Conservation (phyloP, 2,329 filamentous ascomycete species). For the Fusarium siculi region DNA sequence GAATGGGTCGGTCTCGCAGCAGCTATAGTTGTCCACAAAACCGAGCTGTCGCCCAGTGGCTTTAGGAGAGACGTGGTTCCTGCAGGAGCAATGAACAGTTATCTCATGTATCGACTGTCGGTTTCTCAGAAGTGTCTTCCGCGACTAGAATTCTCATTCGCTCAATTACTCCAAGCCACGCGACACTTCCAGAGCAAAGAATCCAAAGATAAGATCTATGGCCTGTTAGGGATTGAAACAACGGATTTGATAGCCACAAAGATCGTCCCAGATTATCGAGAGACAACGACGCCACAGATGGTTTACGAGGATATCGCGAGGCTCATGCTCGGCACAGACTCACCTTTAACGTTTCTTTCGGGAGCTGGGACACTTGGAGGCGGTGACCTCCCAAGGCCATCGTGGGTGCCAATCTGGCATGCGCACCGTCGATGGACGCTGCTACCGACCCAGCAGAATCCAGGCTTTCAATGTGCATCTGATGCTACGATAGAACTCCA, state of each 20-base stretch:
- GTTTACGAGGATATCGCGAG: fast-evolving
- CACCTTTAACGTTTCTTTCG: not conserved
- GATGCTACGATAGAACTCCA: fast-evolving
- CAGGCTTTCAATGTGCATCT: not conserved
- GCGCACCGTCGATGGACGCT: not conserved
- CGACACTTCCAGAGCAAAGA: not conserved
- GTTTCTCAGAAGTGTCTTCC: fast-evolving
- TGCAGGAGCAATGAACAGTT: not conserved
- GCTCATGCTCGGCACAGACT: not conserved
- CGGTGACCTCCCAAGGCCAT: no score
- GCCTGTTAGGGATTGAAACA: fast-evolving
- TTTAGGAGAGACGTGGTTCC: no score
- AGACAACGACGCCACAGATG: fast-evolving
- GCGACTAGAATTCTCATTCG: not conserved
- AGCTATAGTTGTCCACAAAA: not conserved
- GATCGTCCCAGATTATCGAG: not conserved
- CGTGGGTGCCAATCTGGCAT: no score
- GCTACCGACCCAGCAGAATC: fast-evolving
- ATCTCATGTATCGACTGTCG: not conserved
- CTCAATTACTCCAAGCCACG: fast-evolving
- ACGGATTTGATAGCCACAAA: fast-evolving
- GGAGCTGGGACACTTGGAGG: not conserved
- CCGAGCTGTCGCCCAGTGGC: no score
- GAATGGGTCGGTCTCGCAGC: not conserved
- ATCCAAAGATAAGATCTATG: not conserved